Evolutionary conservation across 2,329 filamentous ascomycete species (phyloP), one percentile per base, ranked within the genome.

Genomic region (Cladosporium sp.): DNA sequence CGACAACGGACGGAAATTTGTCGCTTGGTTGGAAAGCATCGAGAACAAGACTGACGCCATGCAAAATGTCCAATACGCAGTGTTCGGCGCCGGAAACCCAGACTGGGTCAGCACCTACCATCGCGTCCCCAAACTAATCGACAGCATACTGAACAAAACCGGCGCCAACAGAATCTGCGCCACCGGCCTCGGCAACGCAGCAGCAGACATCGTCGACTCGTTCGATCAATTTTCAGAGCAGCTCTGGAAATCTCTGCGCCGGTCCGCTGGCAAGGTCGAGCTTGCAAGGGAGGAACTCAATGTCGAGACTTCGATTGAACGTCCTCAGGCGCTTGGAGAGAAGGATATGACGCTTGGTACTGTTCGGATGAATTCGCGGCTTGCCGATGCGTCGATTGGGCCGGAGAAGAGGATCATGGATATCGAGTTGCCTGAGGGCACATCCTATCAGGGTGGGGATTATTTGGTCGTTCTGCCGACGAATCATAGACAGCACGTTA

Each of bases 391-490:
- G 0, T 67, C 70, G 0, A 73, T 69, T 0, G 74, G 73, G 15
- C 71, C 78, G 0, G 69, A 70, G 30, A 88, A 88, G 70, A 78
- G 78, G 25, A 67, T 72, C 51, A 66, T 73, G 18, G 68, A 72
- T 43, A 64, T 74, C 45, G 63, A 66, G 35, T 56, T 73, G 2
- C 69, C 71, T 0, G 65, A 65, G 1, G 68, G 64, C 9, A 66
- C 80, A 70, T 76, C 74, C 0, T 91, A 90, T 66, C 76, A 78
- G 30, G 78, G 83, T 1, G 87, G 87, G 6, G 57, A 59, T 43
- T 58, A 59, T 15, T 46, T 59, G 5, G 55, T 53, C 2, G 48
- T 59, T 5, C 50, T 52, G 22, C 86, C 85, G 0, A 70, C 64
- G 78, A 80, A 2, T 74, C 74, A 47, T 18, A 38, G 43, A 40